Percentiles rank a stretch among this genome's conserved stretches.
Conservation (phyloP, 352 stramenopile species). For the Pythium utonaiense region DNA sequence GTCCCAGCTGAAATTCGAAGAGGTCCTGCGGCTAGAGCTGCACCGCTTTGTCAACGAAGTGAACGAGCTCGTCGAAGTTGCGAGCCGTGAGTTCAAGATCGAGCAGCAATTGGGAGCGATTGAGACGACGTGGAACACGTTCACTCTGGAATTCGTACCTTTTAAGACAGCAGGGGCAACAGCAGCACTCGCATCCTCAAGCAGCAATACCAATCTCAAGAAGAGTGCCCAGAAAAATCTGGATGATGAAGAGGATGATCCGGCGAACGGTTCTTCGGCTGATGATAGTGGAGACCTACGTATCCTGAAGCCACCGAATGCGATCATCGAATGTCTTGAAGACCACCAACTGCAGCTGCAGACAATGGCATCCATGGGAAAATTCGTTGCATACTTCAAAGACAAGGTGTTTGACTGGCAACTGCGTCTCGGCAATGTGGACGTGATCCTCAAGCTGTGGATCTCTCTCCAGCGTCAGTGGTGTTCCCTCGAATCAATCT, state of each 20-base stretch:
- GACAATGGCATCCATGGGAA: slow-evolving; percentile 94
- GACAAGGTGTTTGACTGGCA: slow-evolving; percentile 96
- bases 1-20: slow-evolving; percentile 74
- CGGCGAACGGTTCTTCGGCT: slow-evolving; percentile 27
- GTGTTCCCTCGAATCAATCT: slow-evolving; percentile 94
- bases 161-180: slow-evolving; percentile 69
- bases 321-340: slow-evolving; percentile 93
- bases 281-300: slow-evolving; percentile 62
- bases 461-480: slow-evolving; percentile 88
- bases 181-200: slow-evolving; percentile 10
- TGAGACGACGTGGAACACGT: slow-evolving; percentile 85
- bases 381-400: slow-evolving; percentile 95
- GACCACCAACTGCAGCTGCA: slow-evolving; percentile 94
- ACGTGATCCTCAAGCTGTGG: slow-evolving; percentile 93
- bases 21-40: slow-evolving; percentile 92
- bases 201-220: neutral
- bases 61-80: slow-evolving; percentile 93
- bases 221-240: neutral
- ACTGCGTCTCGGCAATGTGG: slow-evolving; percentile 86
- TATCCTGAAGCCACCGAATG: slow-evolving; percentile 88
- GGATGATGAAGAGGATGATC: slow-evolving; percentile 22
- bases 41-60: slow-evolving; percentile 92
- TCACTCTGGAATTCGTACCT: slow-evolving; percentile 90
- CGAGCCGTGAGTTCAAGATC: slow-evolving; percentile 96
- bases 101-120: slow-evolving; percentile 94